Conservation (phyloP, 2,329 filamentous ascomycete genomes). For the Calonectria montana region DNA sequence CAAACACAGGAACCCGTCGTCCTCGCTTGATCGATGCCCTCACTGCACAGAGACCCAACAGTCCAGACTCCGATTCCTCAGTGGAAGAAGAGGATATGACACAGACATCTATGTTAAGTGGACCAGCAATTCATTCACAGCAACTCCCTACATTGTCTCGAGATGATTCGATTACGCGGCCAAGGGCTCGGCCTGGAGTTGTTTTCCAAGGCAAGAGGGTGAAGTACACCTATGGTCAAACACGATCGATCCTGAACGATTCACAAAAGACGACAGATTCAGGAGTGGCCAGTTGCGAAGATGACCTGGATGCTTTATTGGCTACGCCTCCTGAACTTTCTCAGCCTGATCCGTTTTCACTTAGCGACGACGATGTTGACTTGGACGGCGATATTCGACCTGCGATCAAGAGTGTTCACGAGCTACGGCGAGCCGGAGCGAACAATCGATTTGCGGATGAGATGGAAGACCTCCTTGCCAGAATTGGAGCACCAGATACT, state of each 20-base stretch:
- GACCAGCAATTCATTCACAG: slow-evolving; percentile 35
- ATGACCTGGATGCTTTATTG: slow-evolving; percentile 37
- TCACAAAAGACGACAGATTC: slow-evolving; percentile 41
- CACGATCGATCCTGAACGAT: slow-evolving; percentile 44
- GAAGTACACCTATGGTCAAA: slow-evolving; percentile 50
- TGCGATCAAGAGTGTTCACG: slow-evolving; percentile 72
- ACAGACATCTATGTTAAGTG: slow-evolving; percentile 26
- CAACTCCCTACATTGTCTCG: slow-evolving; percentile 30
- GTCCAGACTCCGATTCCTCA: slow-evolving; percentile 45
- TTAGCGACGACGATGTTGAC: slow-evolving; percentile 47
- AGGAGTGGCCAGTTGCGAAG: slow-evolving; percentile 35
- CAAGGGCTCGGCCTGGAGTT: slow-evolving; percentile 40
- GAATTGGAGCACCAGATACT: slow-evolving; percentile 64
- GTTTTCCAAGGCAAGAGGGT: slow-evolving; percentile 46
- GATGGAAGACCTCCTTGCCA: slow-evolving; percentile 72
- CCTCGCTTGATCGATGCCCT: slow-evolving; percentile 58
- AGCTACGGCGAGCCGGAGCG: slow-evolving; percentile 73
- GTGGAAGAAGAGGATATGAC: slow-evolving; percentile 20
- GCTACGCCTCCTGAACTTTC: slow-evolving; percentile 37
- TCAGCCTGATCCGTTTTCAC: slow-evolving; percentile 40
- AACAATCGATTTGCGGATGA: slow-evolving; percentile 75
- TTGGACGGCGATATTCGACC: slow-evolving; percentile 56
- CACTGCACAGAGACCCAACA: slow-evolving; percentile 52
- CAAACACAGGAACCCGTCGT: slow-evolving; percentile 31
- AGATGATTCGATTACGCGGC: slow-evolving; percentile 36